These are phyloP conservation scores for Xylaria sp. DNA, from an alignment of 2,329 filamentous ascomycete genomes.

Conservation along the genomic window DNA sequence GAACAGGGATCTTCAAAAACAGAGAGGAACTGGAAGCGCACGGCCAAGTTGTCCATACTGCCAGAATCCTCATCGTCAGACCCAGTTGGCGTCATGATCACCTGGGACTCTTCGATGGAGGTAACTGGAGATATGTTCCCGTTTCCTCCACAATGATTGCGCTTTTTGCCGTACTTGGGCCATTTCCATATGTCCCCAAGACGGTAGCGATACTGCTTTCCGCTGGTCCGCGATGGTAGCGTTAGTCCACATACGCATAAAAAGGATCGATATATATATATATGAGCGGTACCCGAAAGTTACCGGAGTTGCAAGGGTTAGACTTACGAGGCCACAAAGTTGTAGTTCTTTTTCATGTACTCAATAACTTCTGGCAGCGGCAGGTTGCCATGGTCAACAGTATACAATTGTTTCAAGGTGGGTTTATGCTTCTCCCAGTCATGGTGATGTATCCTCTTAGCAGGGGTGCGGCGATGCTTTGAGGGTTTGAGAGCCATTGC, in stretches of 20 bases:
- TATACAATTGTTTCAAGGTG: conserved; percentile 10
- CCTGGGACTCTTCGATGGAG: background rate
- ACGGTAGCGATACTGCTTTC: conserved; percentile 20
- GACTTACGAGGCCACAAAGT: conserved; percentile 20
- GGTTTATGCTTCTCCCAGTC: conserved; percentile 7
- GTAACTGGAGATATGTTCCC: background rate
- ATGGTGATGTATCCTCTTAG: background rate
- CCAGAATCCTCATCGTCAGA: background rate
- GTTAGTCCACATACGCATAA: conserved; percentile 2
- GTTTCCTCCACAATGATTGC: background rate
- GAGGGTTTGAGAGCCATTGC: background rate
- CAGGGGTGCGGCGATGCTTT: background rate
- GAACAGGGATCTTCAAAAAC: conserved; percentile 1
- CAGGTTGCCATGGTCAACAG: background rate
- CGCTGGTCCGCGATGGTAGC: background rate
- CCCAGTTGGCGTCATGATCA: background rate
- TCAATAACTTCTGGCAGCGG: conserved; percentile 12
- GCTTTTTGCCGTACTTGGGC: conserved; percentile 17
- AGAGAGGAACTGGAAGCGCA: background rate
- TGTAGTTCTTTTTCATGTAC: conserved; percentile 6
- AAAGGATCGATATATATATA: background rate
- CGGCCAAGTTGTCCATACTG: background rate
- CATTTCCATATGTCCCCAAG: conserved; percentile 20
- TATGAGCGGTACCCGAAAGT: background rate
- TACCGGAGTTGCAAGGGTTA: background rate